Evolutionary conservation across 495 filamentous ascomycete genomes (phyloP).

Genomic region (Podospora bellae-mahoneyi): DNA sequence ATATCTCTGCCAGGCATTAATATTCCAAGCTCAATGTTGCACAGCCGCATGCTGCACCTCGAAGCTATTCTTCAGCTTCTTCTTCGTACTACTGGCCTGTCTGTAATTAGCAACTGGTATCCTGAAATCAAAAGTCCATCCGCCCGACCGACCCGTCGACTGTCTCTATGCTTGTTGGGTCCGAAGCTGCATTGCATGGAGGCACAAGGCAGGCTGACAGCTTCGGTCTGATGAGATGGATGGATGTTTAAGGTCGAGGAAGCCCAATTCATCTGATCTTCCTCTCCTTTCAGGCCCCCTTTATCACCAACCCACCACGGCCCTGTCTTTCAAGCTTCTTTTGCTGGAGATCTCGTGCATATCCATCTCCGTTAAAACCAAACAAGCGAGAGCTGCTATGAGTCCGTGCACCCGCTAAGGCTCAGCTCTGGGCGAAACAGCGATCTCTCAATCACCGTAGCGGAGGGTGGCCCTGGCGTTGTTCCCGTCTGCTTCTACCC

Average conservation of each 20-base stretch:
- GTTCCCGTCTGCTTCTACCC: not conserved
- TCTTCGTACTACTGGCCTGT: not conserved
- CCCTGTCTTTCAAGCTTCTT: not conserved
- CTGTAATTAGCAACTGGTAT: not conserved
- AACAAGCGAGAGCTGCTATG: not conserved
- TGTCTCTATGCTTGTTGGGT: not conserved
- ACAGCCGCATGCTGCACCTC: not conserved
- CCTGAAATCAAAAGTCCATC: not conserved
- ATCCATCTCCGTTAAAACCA: constrained; percentile 6
- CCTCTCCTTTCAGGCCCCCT: not conserved
- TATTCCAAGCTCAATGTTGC: not conserved
- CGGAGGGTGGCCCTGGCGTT: not conserved
- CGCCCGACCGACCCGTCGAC: not conserved
- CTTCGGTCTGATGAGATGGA: not conserved
- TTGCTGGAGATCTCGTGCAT: not conserved
- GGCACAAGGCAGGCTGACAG: not conserved
- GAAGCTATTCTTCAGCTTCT: not conserved
- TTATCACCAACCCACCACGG: not conserved
- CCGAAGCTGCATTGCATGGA: not conserved
- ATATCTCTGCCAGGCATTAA: not conserved
- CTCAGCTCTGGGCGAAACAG: constrained; percentile 5
- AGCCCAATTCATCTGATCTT: not conserved
- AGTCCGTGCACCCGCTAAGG: constrained; percentile 4
- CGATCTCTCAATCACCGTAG: constrained; percentile 1
- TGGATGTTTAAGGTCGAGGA: not conserved